phyloP scores from a whole-genome alignment of 495 filamentous ascomycete genomes.

The Penicillium egyptiacum region DNA sequence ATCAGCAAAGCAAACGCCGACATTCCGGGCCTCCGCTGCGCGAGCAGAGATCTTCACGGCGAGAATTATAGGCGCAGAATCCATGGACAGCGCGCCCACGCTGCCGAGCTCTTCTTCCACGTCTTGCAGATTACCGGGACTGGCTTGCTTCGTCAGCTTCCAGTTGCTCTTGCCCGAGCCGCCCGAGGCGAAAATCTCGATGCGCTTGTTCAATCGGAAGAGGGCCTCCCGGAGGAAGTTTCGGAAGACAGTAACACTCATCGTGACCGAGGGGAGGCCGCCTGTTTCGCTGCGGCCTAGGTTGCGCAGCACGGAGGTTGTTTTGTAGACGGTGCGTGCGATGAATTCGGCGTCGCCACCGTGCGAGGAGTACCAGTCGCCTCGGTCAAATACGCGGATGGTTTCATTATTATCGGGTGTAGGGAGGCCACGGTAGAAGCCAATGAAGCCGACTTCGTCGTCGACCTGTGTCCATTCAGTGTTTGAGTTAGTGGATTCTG shows the following conservation, averaged over 20 bases:
- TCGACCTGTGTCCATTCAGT: conserved; percentile 62
- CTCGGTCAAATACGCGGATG: conserved; percentile 88
- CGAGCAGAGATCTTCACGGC: conserved; percentile 90
- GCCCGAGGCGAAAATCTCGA: conserved; percentile 83
- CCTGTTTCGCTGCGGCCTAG: conserved; percentile 79
- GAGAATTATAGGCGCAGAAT: conserved; percentile 88
- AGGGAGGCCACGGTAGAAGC: conserved; percentile 83
- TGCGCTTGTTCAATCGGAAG: conserved; percentile 81
- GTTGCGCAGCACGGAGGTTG: conserved; percentile 89
- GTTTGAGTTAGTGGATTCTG: conserved; percentile 1
- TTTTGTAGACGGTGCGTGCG: conserved; percentile 93
- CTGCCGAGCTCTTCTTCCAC: conserved; percentile 91
- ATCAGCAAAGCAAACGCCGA: conserved; percentile 98
- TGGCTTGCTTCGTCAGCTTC: conserved; percentile 89
- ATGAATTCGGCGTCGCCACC: conserved; percentile 92
- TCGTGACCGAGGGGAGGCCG: conserved; percentile 86
- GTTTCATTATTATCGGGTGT: conserved; percentile 58
- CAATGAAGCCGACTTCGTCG: conserved; percentile 94
- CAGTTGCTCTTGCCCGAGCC: conserved; percentile 72
- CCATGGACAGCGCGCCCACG: conserved; percentile 59
- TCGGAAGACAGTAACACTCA: conserved; percentile 89
- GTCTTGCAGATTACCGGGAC: conserved; percentile 94
- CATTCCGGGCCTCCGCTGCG: conserved; percentile 77
- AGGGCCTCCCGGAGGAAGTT: conserved; percentile 95
- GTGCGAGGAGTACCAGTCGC: conserved; percentile 94